phyloP scores from a whole-genome alignment of 306 rosid genomes.

The Vachellia collinsii region DNA sequence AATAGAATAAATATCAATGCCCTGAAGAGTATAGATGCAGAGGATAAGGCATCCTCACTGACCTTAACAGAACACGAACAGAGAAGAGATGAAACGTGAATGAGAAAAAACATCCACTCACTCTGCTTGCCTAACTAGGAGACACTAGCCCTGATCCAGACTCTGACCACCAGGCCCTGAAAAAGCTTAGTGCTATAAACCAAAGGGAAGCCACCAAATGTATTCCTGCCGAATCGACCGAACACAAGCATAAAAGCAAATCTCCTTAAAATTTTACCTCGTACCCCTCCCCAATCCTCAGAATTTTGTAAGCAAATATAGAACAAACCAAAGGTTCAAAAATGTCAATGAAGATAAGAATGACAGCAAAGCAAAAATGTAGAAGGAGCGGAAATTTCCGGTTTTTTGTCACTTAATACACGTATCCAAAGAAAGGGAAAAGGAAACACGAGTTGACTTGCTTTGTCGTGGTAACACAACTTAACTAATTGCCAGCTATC shows the following conservation, averaged over 20 bases:
- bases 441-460: neutral
- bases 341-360: neutral
- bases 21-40: conserved; percentile 9
- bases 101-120: neutral
- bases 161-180: neutral
- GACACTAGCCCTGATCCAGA: neutral
- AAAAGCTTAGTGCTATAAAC: too few species aligned
- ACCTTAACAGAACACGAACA: neutral
- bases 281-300: neutral
- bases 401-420: neutral
- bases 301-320: neutral
- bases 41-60: too few species aligned
- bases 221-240: conserved; percentile 3
- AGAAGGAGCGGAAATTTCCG: neutral
- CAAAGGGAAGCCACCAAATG: conserved; percentile 2
- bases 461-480: too few species aligned
- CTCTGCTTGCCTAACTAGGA: neutral
- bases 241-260: neutral
- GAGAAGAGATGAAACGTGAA: neutral
- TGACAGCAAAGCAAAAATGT: neutral
- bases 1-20: neutral
- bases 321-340: neutral
- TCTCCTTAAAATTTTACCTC: neutral
- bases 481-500: neutral
- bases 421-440: neutral